These are phyloP conservation scores for Glaciozyma martinii DNA, from an alignment of 768 basidiomycete genomes.

Conservation along the genomic window DNA sequence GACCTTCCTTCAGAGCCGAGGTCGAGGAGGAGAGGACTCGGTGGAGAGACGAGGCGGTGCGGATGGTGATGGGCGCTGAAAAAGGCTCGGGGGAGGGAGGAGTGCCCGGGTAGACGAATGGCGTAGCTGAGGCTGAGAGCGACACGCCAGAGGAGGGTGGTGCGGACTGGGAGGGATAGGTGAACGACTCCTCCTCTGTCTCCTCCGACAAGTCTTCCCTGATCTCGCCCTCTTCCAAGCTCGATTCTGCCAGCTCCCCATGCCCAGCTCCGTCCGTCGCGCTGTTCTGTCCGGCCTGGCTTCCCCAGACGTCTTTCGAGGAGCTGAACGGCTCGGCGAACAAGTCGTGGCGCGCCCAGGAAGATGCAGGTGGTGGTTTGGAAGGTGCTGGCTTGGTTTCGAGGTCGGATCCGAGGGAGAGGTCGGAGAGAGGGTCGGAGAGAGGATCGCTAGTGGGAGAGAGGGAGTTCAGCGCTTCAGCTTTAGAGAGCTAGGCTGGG, in stretches of 20 bases:
- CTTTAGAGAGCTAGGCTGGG: too few relatives aligned
- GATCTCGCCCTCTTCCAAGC: neutral
- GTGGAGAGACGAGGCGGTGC: neutral
- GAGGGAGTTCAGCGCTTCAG: neutral
- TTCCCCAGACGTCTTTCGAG: neutral
- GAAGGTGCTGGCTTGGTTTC: neutral
- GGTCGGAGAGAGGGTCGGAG: neutral
- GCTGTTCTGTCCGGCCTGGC: neutral
- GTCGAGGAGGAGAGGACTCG: neutral
- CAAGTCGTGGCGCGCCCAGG: slow-evolving; percentile 8
- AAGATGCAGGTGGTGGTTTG: neutral
- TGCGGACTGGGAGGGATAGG: neutral
- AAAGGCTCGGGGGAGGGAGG: too few relatives aligned
- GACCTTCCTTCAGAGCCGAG: neutral
- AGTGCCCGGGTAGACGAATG: neutral
- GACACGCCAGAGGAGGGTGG: neutral
- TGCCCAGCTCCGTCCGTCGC: neutral
- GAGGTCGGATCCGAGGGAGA: neutral
- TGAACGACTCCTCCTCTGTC: slow-evolving; percentile 1
- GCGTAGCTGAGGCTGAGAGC: neutral
- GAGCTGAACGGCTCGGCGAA: slow-evolving; percentile 1
- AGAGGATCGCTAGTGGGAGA: neutral
- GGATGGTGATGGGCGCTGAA: slow-evolving; percentile 1
- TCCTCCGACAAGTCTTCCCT: neutral
- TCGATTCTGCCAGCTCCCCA: neutral